These are phyloP conservation scores for Jackrogersella multiformis DNA, from an alignment of 495 filamentous ascomycete genomes.

Conservation along the genomic window DNA sequence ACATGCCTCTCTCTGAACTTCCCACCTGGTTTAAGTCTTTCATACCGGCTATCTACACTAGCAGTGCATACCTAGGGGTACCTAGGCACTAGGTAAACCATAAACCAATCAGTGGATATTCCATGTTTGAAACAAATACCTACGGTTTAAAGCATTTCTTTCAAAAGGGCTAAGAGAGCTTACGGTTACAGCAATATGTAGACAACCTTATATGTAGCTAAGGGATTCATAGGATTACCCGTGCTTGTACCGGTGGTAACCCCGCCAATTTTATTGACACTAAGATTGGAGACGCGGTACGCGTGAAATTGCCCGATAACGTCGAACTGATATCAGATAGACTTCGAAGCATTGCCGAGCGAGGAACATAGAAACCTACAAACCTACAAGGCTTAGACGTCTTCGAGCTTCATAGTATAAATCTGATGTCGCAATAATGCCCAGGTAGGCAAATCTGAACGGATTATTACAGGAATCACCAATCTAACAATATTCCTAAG, in stretches of 20 bases:
- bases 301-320: slow-evolving; percentile 30
- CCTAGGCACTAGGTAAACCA: too few relatives aligned
- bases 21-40: too few relatives aligned
- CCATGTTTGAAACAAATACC: too few relatives aligned
- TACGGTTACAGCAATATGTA: neutral
- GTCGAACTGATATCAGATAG: neutral
- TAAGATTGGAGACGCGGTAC: slow-evolving; percentile 30
- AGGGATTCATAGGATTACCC: slow-evolving; percentile 8
- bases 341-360: neutral
- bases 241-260: neutral
- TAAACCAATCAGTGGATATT: too few relatives aligned
- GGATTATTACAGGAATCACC: neutral
- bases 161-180: too few relatives aligned
- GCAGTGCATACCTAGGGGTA: too few relatives aligned
- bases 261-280: slow-evolving; percentile 12
- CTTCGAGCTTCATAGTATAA: too few relatives aligned
- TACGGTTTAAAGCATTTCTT: too few relatives aligned
- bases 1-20: too few relatives aligned
- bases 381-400: neutral
- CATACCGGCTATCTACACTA: too few relatives aligned
- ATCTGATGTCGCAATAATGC: slow-evolving; percentile 59
- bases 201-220: neutral
- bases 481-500: slow-evolving; percentile 57
- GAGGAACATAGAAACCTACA: slow-evolving; percentile 13
- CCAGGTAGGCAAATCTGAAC: slow-evolving; percentile 50